A percentile compares a stretch with the other conserved stretches of the same genome.
These are phyloP conservation scores for Vigna mungo DNA, from an alignment of 306 rosid species.

Conservation along the genomic window DNA sequence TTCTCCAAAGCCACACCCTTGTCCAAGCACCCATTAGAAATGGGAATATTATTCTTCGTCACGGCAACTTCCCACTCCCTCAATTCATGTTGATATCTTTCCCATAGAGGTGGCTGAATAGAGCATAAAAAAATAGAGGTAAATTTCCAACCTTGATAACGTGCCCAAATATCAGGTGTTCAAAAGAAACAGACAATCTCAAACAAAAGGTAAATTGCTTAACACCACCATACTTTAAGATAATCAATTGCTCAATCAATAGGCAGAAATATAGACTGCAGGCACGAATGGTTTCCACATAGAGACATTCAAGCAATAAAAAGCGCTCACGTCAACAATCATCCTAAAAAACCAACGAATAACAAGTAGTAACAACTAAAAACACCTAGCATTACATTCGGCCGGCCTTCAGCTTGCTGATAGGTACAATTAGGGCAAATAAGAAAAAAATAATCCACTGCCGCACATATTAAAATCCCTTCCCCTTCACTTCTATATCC, in stretches of 20 bases:
- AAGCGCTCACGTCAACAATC: not conserved
- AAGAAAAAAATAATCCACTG: not conserved
- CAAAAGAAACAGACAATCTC: conserved; percentile 1
- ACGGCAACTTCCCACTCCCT: conserved; percentile 74
- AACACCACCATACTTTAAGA: not conserved
- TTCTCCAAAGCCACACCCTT: conserved; percentile 62
- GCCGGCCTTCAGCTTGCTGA: not conserved
- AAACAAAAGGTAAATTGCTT: not conserved
- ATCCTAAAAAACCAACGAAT: not conserved
- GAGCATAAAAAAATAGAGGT: conserved; percentile 1
- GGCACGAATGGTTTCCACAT: not conserved
- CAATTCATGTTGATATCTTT: conserved; percentile 69
- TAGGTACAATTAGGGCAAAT: not conserved
- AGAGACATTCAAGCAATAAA: not conserved
- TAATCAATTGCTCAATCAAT: not conserved
- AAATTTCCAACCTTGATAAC: not conserved
- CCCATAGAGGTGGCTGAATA: conserved; percentile 76
- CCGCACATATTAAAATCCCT: not conserved
- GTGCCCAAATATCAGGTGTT: not conserved
- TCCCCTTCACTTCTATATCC: not conserved
- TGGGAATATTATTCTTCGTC: conserved; percentile 51
- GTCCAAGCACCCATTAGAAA: conserved; percentile 59
- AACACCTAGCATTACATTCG: not conserved
- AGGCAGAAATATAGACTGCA: not conserved
- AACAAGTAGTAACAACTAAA: not conserved